These are phyloP conservation scores for Naegleria fowleri DNA, from an alignment of 208 protist species.

Conservation along the genomic window DNA sequence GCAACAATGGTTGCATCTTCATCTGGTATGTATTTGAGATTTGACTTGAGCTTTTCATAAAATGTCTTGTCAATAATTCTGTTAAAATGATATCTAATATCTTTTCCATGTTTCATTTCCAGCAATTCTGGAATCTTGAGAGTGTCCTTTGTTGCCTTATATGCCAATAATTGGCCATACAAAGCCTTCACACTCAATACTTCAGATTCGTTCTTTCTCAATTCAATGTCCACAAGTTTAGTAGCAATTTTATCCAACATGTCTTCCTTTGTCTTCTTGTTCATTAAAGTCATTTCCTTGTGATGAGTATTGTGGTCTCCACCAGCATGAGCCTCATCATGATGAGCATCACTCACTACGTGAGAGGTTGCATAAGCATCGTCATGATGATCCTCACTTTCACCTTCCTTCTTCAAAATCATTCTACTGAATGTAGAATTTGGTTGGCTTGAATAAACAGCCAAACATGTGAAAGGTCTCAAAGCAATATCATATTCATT, in stretches of 20 bases:
- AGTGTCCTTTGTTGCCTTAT: neutral
- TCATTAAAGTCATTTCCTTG: conserved; percentile 4
- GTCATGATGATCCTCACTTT: neutral
- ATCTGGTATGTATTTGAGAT: neutral
- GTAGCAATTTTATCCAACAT: neutral
- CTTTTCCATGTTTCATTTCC: neutral
- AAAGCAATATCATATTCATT: neutral
- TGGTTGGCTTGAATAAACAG: neutral
- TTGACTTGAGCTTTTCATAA: neutral
- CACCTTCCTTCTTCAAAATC: neutral
- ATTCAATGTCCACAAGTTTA: neutral
- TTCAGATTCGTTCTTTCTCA: neutral
- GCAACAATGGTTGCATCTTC: neutral
- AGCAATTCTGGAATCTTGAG: neutral
- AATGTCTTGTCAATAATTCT: neutral
- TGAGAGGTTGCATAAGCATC: neutral
- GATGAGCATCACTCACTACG: neutral
- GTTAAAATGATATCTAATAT: conserved; percentile 7
- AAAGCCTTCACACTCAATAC: neutral
- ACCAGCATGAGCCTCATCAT: neutral
- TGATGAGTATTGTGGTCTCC: neutral
- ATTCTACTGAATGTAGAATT: neutral
- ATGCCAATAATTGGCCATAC: neutral
- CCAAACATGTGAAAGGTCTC: neutral
- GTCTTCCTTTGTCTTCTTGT: neutral